Base-by-base conservation (phyloP, 2,329 filamentous ascomycete species). In the Sporothrix phasma region DNA sequence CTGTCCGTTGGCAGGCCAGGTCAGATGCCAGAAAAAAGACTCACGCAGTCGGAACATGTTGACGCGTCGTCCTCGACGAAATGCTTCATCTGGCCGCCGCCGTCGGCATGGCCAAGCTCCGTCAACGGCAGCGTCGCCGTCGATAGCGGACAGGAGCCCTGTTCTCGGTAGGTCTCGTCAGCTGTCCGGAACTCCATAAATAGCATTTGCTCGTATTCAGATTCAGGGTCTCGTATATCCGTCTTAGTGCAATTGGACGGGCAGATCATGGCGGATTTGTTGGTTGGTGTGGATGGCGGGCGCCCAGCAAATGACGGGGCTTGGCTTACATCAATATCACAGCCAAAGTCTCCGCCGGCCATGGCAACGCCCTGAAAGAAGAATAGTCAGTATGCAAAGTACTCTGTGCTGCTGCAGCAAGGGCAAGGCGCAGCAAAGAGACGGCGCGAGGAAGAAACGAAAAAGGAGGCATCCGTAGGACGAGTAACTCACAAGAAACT, bases 31-130 rank as follows among this genome's bases (percentile, higher is more conserved):
- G 6, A 6, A 37, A 3, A 37, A 8, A 37, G 13, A 37, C 2
- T 5, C 4, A 65, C 63, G 82, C 8, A 87, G 75, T 43, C 83
- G 79, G 72, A 85, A 81, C 43, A 82, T 74, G 69, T 85, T 85
- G 62, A 86, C 74, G 56, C 75, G 69, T 82, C 78, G 51, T 81
- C 77, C 15, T 76, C 76, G 62, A 79, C 74, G 67, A 85, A 86
- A 69, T 86, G 83, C 62, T 80, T 74, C 77, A 85, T 84, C 69
- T 84, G 81, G 3, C 71, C 75, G 3, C 75, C 68, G 24, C 74
- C 74, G 66, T 76, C 74, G 6, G 70, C 68, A 2, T 73, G 71
- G 7, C 71, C 71, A 3, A 73, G 56, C 17, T 66, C 54, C 5
- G 66, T 46, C 3, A 76, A 63, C 6, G 78, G 76, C 7, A 76